Percentiles rank a stretch among this genome's conserved stretches.
Evolutionary conservation across 208 protist species (phyloP).

Genomic region (Trypanosoma melophagium): DNA sequence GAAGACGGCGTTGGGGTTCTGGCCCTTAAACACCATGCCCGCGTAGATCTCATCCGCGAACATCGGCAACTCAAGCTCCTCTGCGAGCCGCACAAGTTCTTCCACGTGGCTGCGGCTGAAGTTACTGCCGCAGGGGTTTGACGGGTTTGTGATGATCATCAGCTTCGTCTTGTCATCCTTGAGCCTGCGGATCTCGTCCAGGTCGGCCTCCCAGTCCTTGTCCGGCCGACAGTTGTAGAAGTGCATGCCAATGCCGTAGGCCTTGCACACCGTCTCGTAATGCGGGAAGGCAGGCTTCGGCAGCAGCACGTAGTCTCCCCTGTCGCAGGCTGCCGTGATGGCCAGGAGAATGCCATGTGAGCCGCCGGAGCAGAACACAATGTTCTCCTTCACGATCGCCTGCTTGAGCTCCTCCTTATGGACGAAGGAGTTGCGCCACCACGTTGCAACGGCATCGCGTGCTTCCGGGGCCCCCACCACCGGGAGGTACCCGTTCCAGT

Average conservation of each 20-base stretch:
- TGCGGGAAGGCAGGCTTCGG: slow-evolving; percentile 92
- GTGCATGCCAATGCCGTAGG: slow-evolving; percentile 74
- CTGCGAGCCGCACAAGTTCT: slow-evolving; percentile 75
- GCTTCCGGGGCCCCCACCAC: slow-evolving; percentile 33
- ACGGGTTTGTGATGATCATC: slow-evolving; percentile 94
- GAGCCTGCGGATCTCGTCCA: slow-evolving; percentile 61
- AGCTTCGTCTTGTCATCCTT: slow-evolving; percentile 78
- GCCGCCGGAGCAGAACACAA: slow-evolving; percentile 80
- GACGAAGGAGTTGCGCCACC: slow-evolving; percentile 32
- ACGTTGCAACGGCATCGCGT: slow-evolving; percentile 50
- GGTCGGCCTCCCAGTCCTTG: slow-evolving; percentile 88
- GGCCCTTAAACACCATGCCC: slow-evolving; percentile 85
- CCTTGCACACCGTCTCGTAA: slow-evolving; percentile 88
- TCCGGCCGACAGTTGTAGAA: slow-evolving; percentile 84
- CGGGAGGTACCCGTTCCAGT: slow-evolving; percentile 62
- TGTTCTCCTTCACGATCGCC: slow-evolving; percentile 42
- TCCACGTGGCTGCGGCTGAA: slow-evolving; percentile 80
- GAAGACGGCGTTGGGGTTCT: slow-evolving; percentile 45
- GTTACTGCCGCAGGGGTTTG: slow-evolving; percentile 94
- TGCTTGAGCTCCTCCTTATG: slow-evolving; percentile 8
- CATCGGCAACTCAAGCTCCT: slow-evolving; percentile 85
- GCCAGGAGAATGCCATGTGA: slow-evolving; percentile 90
- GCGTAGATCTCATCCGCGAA: slow-evolving; percentile 96
- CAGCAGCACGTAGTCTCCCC: slow-evolving; percentile 91
- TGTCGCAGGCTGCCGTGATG: slow-evolving; percentile 73